These are phyloP conservation scores for Pseudonitzschia multiseries DNA, from an alignment of 108 stramenopile genomes.

Conservation along the genomic window DNA sequence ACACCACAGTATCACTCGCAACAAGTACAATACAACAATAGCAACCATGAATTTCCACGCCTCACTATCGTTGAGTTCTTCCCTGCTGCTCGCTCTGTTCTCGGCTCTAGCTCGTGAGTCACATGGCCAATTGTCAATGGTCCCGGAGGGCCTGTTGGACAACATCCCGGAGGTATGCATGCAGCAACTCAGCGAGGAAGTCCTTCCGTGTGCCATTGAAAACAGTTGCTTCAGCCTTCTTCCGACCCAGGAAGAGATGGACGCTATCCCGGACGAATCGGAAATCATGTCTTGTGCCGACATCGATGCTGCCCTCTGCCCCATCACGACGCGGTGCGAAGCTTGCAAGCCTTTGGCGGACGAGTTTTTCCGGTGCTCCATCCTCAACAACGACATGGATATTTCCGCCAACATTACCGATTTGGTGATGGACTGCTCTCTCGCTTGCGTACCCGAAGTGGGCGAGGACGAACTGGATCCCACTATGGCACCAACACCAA, in stretches of 20 bases:
- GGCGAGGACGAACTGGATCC: background rate
- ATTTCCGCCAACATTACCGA: slow-evolving; percentile 7
- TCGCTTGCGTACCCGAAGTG: background rate
- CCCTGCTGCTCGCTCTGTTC: too few species aligned
- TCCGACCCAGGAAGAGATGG: slow-evolving; percentile 9
- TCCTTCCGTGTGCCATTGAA: background rate
- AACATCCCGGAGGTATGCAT: background rate
- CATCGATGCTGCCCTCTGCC: slow-evolving; percentile 8
- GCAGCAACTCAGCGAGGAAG: background rate
- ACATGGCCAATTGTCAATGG: too few species aligned
- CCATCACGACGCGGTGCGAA: slow-evolving; percentile 4
- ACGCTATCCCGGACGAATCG: background rate
- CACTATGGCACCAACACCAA: background rate
- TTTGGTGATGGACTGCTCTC: background rate
- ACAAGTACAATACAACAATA: too few species aligned
- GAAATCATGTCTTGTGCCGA: slow-evolving; percentile 5
- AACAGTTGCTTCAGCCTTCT: slow-evolving; percentile 8
- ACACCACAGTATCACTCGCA: too few species aligned
- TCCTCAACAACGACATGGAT: background rate
- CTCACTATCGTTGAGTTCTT: too few species aligned
- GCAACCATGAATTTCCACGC: too few species aligned
- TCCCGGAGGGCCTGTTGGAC: slow-evolving; percentile 53
- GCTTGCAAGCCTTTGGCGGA: background rate
- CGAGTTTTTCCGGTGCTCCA: slow-evolving; percentile 9
- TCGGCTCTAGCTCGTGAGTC: too few species aligned